Conservation (phyloP, 2,329 filamentous ascomycete genomes). For the Ophiosphaerella herpotricha region DNA sequence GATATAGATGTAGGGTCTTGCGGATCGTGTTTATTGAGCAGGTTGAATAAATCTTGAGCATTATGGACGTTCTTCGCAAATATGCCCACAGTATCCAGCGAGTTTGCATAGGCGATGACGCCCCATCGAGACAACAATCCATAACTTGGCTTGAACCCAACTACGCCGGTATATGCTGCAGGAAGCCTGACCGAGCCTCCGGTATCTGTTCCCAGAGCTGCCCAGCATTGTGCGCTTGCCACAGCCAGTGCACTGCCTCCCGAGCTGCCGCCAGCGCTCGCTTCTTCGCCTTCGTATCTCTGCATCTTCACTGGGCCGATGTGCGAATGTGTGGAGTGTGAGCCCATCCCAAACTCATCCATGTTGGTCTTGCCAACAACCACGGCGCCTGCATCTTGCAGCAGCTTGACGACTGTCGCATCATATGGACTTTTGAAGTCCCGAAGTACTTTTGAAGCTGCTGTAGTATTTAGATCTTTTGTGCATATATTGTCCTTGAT, state of each 20-base stretch:
- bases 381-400: constrained; percentile 66
- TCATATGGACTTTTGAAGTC: constrained; percentile 76
- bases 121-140: constrained; percentile 84
- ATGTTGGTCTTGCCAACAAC: constrained; percentile 85
- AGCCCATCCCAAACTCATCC: constrained; percentile 97
- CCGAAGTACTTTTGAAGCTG: constrained; percentile 73
- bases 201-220: constrained; percentile 88
- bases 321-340: constrained; percentile 71
- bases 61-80: constrained; percentile 62
- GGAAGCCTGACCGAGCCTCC: constrained; percentile 87
- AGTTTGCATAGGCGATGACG: constrained; percentile 90
- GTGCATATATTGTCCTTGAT: constrained; percentile 60
- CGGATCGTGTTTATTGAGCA: constrained; percentile 64
- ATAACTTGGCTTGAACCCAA: constrained; percentile 92
- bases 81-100: constrained; percentile 85
- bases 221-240: constrained; percentile 64
- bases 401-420: constrained; percentile 75
- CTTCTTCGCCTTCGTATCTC: constrained; percentile 52
- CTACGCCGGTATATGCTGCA: constrained; percentile 80
- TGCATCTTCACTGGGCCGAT: constrained; percentile 63
- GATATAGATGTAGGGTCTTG: constrained; percentile 77
- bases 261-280: constrained; percentile 65
- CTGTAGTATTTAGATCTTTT: constrained; percentile 67
- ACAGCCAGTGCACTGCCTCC: constrained; percentile 92
- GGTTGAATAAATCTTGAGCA: constrained; percentile 52